phyloP scores from a whole-genome alignment of 2,329 filamentous ascomycete species.

The Rhynchosporium graminicola region DNA sequence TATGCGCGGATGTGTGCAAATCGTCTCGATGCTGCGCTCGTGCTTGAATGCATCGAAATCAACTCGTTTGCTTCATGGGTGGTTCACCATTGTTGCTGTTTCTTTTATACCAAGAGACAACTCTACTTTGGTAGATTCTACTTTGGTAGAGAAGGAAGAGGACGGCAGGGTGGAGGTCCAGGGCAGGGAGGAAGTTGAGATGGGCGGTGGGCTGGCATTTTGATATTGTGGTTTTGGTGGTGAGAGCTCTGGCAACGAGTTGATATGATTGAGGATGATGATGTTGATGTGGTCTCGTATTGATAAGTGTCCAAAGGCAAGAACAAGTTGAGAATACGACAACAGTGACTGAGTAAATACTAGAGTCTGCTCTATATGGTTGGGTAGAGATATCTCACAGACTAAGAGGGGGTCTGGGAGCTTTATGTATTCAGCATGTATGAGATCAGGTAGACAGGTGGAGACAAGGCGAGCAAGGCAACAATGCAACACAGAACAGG shows the following conservation, averaged over 20 bases:
- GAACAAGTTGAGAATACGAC: slow-evolving; percentile 19
- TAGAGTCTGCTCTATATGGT: slow-evolving; percentile 22
- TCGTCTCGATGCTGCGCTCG: not conserved
- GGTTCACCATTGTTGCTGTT: not conserved
- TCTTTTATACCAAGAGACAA: not conserved
- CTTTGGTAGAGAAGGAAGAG: slow-evolving; percentile 66
- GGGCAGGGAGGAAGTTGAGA: slow-evolving; percentile 68
- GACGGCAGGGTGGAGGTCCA: slow-evolving; percentile 63
- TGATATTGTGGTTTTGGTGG: slow-evolving; percentile 31
- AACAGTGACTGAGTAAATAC: slow-evolving; percentile 5
- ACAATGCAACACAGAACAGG: not conserved
- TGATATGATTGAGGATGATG: slow-evolving; percentile 8
- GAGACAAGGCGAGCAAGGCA: not conserved
- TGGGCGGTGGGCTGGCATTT: slow-evolving; percentile 58
- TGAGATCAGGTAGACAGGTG: not conserved
- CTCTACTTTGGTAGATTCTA: slow-evolving; percentile 59
- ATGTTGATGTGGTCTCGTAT: slow-evolving; percentile 14
- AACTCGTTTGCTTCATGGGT: not conserved
- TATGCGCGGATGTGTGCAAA: not conserved
- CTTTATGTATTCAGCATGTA: slow-evolving; percentile 33
- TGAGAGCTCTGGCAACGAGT: not conserved
- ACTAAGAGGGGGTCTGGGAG: slow-evolving; percentile 25
- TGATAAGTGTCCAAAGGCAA: slow-evolving; percentile 17
- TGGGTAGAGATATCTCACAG: slow-evolving; percentile 21
- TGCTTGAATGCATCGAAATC: not conserved